phyloP scores from a whole-genome alignment of 106 monocot genomes.

The Alisma plantagoaquatica region DNA sequence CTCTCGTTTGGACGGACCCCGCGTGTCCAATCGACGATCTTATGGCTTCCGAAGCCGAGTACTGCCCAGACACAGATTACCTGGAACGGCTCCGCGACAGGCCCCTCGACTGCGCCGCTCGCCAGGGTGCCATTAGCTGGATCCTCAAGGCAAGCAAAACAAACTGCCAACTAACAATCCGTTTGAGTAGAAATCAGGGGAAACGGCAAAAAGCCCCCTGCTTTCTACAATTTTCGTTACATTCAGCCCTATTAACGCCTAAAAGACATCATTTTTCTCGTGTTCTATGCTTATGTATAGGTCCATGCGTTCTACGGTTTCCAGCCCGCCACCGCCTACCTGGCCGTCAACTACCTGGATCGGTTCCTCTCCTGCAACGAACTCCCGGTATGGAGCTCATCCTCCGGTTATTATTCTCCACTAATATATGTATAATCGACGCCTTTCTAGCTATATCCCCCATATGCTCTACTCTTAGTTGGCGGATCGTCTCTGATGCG shows the following conservation, averaged over 20 bases:
- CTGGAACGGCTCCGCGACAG: conserved; percentile 17
- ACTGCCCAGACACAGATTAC: conserved; percentile 27
- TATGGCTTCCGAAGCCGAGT: conserved; percentile 24
- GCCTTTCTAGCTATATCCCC: no score
- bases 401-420: no score
- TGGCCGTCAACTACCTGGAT: conserved; percentile 80
- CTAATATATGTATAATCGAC: no score
- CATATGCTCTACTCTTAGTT: no score
- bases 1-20: background rate
- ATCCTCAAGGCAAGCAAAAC: conserved; percentile 59
- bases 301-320: conserved; percentile 47
- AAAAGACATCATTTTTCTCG: background rate
- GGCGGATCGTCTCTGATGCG: no score
- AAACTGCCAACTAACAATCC: background rate
- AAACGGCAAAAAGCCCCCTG: no score
- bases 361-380: conserved; percentile 62
- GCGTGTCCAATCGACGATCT: conserved; percentile 7
- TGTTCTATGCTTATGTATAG: conserved; percentile 1
- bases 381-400: conserved; percentile 53
- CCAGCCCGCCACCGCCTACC: conserved; percentile 46
- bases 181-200: background rate
- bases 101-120: conserved; percentile 30
- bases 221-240: background rate
- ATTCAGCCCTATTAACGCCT: no score
- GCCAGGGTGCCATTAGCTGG: conserved; percentile 51